A percentile compares a stretch with the other conserved stretches of the same genome.
Conservation (phyloP, 2,329 filamentous ascomycete species). For the Xylariales sp. region DNA sequence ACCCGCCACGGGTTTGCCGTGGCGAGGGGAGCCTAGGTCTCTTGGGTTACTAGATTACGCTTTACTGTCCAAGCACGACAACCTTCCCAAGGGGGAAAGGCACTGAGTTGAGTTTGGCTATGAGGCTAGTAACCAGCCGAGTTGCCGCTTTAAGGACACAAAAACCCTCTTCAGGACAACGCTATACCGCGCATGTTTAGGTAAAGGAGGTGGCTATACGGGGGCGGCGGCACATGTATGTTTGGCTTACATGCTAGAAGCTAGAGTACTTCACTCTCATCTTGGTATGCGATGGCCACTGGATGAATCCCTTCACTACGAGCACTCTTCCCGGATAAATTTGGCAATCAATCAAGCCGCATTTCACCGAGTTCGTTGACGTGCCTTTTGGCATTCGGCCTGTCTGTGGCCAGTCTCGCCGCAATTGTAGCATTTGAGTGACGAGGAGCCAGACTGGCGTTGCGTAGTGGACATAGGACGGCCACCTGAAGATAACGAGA, state of each 20-base stretch:
- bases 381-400: slow-evolving; percentile 5
- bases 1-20: too few species aligned
- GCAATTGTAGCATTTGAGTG: slow-evolving; percentile 8
- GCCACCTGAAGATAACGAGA: slow-evolving; percentile 21
- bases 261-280: too few species aligned
- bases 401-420: slow-evolving; percentile 7
- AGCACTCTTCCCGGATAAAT: too few species aligned
- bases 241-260: too few species aligned
- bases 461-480: slow-evolving; percentile 1
- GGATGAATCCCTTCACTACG: too few species aligned
- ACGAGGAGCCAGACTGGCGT: slow-evolving; percentile 1
- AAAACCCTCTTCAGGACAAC: neutral
- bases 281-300: too few species aligned
- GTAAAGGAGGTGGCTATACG: too few species aligned
- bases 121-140: neutral
- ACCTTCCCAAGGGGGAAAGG: slow-evolving; percentile 5
- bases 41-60: too few species aligned
- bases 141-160: neutral
- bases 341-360: neutral
- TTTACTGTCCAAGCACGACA: neutral
- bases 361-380: slow-evolving; percentile 4
- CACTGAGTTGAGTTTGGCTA: slow-evolving; percentile 1
- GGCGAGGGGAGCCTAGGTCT: too few species aligned
- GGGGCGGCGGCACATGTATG: too few species aligned
- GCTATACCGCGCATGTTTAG: too few species aligned